Base-by-base conservation (phyloP, 2,329 filamentous ascomycete genomes). In the Corynespora cassiicola region DNA sequence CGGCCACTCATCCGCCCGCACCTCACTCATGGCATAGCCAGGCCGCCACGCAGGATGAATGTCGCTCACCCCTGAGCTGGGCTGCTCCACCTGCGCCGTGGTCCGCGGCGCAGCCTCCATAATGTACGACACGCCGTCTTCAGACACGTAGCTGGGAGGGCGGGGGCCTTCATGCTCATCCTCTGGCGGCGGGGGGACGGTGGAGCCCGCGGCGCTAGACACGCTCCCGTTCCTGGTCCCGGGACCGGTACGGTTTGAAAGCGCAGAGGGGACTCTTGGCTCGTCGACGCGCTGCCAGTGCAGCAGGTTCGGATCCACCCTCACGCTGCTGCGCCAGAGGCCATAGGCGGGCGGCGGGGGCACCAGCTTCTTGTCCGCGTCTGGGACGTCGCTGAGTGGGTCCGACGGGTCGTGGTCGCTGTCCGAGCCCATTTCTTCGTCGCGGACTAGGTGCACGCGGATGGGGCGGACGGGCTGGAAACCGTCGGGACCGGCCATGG, bases 261-360 rank as follows among this genome's bases (percentile, higher is more conserved):
- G 32, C 10, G 42, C 30, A 1, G 38, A 50, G 2, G 20, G 28
- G 20, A 20, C 30, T 23, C 14, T 16, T 16, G 10, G 21, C 8
- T 33, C 36, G 1, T 64, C 57, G 7, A 63, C 86, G 23, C 86
- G 81, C 65, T 87, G 84, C 89, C 89, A 95, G 63, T 87, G 90
- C 17, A 95, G 75, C 10, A 89, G 75, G 58, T 92, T 82, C 1
- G 90, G 90, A 56, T 95, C 87, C 20, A 90, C 86, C 31, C 88
- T 79, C 0, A 94, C 88, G 58, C 86, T 92, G 65, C 85, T 84
- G 35, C 89, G 78, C 88, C 89, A 95, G 1, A 90, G 72, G 0
- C 90, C 90, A 61, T 96, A 96, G 2, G 89, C 89, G 0, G 91
- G 90, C 4, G 91, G 90, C 7, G 77, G 62, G 1, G 48, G 51